phyloP scores from a whole-genome alignment of 768 basidiomycete species.

The Boletus eberwhitei region DNA sequence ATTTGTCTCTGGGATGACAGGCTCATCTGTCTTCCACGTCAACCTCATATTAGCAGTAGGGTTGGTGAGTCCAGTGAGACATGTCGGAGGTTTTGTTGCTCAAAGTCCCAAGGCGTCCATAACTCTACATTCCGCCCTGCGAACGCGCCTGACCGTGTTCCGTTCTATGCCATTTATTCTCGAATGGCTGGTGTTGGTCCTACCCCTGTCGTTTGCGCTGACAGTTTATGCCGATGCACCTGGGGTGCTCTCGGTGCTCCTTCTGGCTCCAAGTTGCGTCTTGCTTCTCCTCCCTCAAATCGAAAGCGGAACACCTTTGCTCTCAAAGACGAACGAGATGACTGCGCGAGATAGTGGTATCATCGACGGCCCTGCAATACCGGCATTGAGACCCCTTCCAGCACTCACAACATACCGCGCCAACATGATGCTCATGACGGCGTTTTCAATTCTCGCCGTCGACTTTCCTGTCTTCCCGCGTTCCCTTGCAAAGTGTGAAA shows the following conservation, averaged over 20 bases:
- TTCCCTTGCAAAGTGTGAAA: constrained; percentile 85
- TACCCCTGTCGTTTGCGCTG: constrained; percentile 80
- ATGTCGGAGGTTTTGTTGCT: constrained; percentile 8
- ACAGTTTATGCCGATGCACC: constrained; percentile 70
- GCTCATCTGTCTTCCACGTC: constrained; percentile 65
- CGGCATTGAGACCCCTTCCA: constrained; percentile 47
- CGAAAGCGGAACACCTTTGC: constrained; percentile 48
- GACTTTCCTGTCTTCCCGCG: constrained; percentile 94
- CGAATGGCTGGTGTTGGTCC: constrained; percentile 63
- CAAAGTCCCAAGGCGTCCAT: constrained; percentile 59
- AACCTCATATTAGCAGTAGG: constrained; percentile 65
- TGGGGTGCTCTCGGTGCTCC: constrained; percentile 43
- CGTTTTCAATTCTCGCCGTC: constrained; percentile 89
- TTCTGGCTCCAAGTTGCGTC: constrained; percentile 45
- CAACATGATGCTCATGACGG: constrained; percentile 93
- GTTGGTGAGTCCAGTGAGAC: constrained; percentile 45
- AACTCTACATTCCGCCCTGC: constrained; percentile 59
- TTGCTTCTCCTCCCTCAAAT: constrained; percentile 43
- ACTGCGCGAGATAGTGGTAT: not conserved
- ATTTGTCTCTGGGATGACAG: constrained; percentile 73
- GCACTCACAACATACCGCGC: constrained; percentile 86
- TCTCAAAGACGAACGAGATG: constrained; percentile 35
- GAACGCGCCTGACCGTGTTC: constrained; percentile 44
- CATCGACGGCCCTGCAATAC: not conserved
- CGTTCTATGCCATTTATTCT: constrained; percentile 37